A percentile compares a stretch with the other conserved stretches of the same genome.
Conservation (phyloP, 768 basidiomycete species). For the Plicaturopsis crispa region DNA sequence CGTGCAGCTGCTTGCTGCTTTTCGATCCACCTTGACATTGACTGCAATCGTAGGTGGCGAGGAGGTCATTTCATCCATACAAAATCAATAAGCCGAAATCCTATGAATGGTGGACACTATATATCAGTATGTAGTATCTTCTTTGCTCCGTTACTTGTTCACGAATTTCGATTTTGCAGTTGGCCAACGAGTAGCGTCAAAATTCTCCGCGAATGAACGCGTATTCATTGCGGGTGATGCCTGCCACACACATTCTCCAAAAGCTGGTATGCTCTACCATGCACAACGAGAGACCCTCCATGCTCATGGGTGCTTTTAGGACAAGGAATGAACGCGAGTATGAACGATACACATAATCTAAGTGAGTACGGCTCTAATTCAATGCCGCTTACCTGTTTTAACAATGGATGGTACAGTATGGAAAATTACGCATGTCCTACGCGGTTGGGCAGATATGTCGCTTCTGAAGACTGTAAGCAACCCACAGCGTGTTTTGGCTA, state of each 20-base stretch:
- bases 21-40: too few species aligned
- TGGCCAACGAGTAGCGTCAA: constrained; percentile 30
- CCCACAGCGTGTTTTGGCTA: not conserved
- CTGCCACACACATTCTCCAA: constrained; percentile 17
- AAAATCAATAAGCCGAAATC: constrained; percentile 11
- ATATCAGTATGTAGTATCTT: constrained; percentile 17
- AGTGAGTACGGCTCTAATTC: constrained; percentile 7
- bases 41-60: constrained; percentile 19
- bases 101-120: constrained; percentile 30
- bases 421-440: constrained; percentile 40
- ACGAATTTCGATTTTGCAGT: constrained; percentile 13
- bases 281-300: not conserved
- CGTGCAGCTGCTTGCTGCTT: constrained; percentile 1
- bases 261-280: constrained; percentile 6
- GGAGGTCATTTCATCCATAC: constrained; percentile 23
- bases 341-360: constrained; percentile 30
- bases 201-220: constrained; percentile 22
- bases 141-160: not conserved
- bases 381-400: not conserved
- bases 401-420: constrained; percentile 22
- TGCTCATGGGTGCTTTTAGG: constrained; percentile 1
- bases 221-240: constrained; percentile 34
- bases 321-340: constrained; percentile 26
- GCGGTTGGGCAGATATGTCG: constrained; percentile 28
- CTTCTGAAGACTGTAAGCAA: constrained; percentile 32